Evolutionary conservation across 2,329 filamentous ascomycete species (phyloP).

Genomic region (Pyricularia pennisetigena): DNA sequence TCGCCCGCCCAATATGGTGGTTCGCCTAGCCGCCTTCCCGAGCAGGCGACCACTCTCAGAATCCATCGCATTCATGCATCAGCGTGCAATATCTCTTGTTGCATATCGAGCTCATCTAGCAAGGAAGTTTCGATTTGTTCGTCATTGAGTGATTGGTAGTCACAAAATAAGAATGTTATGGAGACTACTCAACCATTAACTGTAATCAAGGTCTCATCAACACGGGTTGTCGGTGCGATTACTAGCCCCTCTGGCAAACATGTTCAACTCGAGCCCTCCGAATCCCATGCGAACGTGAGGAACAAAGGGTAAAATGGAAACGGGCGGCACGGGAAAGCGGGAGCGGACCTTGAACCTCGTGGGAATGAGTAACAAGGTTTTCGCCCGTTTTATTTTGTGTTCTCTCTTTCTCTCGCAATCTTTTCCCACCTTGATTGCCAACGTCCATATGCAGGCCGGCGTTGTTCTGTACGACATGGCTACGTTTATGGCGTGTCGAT

Average conservation of each 20-base stretch:
- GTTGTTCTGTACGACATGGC: background rate
- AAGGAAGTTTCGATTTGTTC: too few relatives aligned
- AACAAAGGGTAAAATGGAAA: background rate
- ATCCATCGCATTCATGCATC: background rate
- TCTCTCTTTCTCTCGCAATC: background rate
- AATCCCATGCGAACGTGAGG: background rate
- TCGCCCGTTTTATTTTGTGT: background rate
- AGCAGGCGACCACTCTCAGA: background rate
- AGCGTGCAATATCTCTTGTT: background rate
- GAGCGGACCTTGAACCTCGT: background rate
- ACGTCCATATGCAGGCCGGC: background rate
- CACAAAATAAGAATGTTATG: background rate
- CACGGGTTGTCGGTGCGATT: background rate
- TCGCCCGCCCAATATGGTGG: background rate
- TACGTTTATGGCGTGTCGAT: background rate
- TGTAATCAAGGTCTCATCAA: background rate
- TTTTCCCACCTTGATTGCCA: background rate
- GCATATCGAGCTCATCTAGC: background rate
- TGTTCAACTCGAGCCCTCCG: background rate
- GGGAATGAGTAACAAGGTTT: background rate
- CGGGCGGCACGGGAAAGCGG: background rate
- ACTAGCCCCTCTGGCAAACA: background rate
- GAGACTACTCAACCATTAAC: background rate
- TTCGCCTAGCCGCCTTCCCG: background rate
- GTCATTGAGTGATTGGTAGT: background rate